phyloP scores from a whole-genome alignment of 73 alveolate species.

The Blepharisma stoltei region DNA sequence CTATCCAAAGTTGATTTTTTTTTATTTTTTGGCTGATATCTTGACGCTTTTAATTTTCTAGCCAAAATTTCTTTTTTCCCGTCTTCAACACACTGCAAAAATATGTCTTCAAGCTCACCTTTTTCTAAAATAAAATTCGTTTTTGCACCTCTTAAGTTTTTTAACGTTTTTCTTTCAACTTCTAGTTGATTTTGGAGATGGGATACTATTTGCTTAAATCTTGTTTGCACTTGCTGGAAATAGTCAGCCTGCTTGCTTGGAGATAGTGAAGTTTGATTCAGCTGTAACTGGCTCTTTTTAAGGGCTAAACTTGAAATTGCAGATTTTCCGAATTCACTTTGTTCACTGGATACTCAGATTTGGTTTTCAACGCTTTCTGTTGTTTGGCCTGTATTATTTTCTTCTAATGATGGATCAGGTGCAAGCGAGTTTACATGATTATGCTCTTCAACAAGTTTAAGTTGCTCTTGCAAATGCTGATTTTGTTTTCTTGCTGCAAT shows the following conservation, averaged over 20 bases:
- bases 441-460: neutral
- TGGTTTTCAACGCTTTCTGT: no score
- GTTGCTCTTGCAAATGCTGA: neutral
- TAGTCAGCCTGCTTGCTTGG: neutral
- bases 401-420: no score
- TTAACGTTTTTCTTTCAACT: constrained; percentile 16
- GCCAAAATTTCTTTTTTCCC: constrained; percentile 12
- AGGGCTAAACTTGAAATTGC: no score
- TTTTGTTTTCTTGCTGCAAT: constrained; percentile 15
- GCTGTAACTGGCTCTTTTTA: no score
- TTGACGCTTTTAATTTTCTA: constrained; percentile 18
- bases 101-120: constrained; percentile 20
- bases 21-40: neutral
- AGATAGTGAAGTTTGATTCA: no score
- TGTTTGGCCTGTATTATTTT: no score
- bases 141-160: neutral
- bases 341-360: no score
- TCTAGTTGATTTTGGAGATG: constrained; percentile 19
- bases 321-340: no score
- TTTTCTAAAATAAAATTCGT: constrained; percentile 24
- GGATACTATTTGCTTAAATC: neutral
- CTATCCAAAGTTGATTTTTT: neutral
- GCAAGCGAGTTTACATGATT: neutral
- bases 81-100: constrained; percentile 11
- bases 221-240: neutral